phyloP scores from a whole-genome alignment of 805 yeast species.

The Saccharomycopsis sp. region DNA sequence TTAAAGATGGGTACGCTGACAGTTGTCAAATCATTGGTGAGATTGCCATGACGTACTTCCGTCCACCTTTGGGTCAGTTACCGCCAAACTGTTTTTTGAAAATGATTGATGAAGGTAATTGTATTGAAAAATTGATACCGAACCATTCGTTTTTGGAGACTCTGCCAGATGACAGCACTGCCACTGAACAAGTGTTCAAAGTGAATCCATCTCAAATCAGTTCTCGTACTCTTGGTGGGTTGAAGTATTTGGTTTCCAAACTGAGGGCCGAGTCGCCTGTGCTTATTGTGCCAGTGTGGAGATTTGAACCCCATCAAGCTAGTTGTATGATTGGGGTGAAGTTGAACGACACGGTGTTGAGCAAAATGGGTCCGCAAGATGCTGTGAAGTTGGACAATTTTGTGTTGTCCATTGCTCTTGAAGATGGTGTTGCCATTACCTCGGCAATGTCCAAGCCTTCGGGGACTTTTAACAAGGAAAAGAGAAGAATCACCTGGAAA shows the following conservation, averaged over 20 bases:
- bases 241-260: conserved; percentile 57
- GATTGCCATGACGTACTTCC: conserved; percentile 65
- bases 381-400: conserved; percentile 30
- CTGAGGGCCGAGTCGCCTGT: conserved; percentile 61
- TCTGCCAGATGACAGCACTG: conserved; percentile 21
- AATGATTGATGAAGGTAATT: conserved; percentile 33
- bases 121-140: conserved; percentile 38
- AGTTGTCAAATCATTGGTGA: conserved; percentile 73
- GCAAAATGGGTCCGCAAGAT: conserved; percentile 30
- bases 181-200: conserved; percentile 31
- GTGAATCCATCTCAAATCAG: conserved; percentile 42
- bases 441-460: conserved; percentile 85
- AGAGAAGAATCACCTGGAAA: conserved; percentile 82
- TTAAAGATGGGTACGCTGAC: conserved; percentile 54
- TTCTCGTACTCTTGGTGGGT: conserved; percentile 66
- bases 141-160: conserved; percentile 40
- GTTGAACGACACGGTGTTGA: conserved; percentile 39
- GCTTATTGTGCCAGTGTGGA: conserved; percentile 76
- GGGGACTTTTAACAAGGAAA: conserved; percentile 83
- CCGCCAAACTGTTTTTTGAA: conserved; percentile 37
- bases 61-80: conserved; percentile 26
- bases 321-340: conserved; percentile 70
- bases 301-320: conserved; percentile 75
- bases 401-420: conserved; percentile 41
- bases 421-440: conserved; percentile 53